Conservation (phyloP, 768 basidiomycete species). For the Termitomyces sp. region DNA sequence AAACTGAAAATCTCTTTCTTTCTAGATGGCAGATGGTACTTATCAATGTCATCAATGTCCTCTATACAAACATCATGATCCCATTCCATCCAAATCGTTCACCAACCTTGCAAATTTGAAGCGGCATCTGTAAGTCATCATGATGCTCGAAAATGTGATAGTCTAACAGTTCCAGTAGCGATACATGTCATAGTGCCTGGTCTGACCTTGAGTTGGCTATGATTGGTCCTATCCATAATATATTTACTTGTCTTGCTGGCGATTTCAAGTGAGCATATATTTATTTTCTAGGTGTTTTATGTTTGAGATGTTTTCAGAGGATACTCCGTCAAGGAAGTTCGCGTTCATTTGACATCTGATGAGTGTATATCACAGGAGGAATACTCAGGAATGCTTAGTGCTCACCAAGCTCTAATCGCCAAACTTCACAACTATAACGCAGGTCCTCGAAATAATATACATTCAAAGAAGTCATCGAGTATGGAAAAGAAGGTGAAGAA, state of each 20-base stretch:
- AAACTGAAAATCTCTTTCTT: too few species aligned
- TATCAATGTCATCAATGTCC: neutral
- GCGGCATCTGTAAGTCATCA: neutral
- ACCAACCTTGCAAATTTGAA: neutral
- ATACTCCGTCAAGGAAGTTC: neutral
- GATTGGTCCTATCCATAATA: neutral
- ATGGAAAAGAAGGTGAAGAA: neutral
- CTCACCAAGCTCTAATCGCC: neutral
- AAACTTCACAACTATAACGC: neutral
- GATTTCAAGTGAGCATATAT: neutral
- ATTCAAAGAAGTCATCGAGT: too few species aligned
- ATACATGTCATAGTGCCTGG: neutral
- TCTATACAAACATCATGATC: neutral
- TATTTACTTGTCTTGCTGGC: neutral
- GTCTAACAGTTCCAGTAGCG: neutral
- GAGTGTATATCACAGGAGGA: neutral
- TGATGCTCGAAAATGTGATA: neutral
- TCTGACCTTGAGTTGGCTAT: neutral
- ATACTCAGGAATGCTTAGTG: neutral
- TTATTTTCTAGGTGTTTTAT: too few species aligned
- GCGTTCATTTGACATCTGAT: neutral
- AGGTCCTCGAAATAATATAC: neutral
- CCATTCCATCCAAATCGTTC: neutral
- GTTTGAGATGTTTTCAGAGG: too few species aligned
- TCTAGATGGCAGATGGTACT: neutral